Evolutionary conservation across 768 basidiomycete genomes (phyloP), one percentile per base, ranked within the genome.

Genomic region (Dacryopinax primogenitus): DNA sequence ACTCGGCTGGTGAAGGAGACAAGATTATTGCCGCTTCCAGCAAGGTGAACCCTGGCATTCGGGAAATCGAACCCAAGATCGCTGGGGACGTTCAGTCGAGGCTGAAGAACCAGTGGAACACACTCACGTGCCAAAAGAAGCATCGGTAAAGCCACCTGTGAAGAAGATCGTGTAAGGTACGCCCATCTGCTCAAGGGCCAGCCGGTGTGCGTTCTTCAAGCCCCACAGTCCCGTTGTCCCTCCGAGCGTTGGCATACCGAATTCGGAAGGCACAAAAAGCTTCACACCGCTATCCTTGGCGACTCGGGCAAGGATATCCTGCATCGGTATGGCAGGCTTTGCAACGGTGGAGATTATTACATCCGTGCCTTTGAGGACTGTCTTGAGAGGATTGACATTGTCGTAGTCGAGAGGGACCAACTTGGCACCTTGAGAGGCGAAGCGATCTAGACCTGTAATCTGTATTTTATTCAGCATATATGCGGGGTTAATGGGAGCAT

Each of bases 211-310:
- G 51, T 58, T 32, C 30, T 58, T 58, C 26, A 58, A 13, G 9
- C 51, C 51, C 51, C 51, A 58, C 26, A 58, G 23, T 9, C 51
- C 51, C 4, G 26, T 32, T 30, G 23, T 58, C 4, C 30, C 30
- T 23, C 67, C 68, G 7, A 66, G 66, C 3, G 70, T 68, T 1
- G 65, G 33, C 16, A 62, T 67, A 2, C 73, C 73, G 33, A 73
- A 75, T 64, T 75, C 74, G 47, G 70, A 69, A 7, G 74, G 75
- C 6, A 73, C 67, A 63, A 76, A 76, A 16, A 75, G 68, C 63
- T 71, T 67, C 28, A 73, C 75, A 23, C 73, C 71, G 0, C 67
- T 73, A 34, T 63, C 63, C 66, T 71, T 74, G 1, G 69, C 68
- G 0, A 70, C 73, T 0, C 67, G 39, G 0, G 69, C 69, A 11